Base-by-base conservation (phyloP, 2,329 filamentous ascomycete species). In the Arthrinium puccinioides region DNA sequence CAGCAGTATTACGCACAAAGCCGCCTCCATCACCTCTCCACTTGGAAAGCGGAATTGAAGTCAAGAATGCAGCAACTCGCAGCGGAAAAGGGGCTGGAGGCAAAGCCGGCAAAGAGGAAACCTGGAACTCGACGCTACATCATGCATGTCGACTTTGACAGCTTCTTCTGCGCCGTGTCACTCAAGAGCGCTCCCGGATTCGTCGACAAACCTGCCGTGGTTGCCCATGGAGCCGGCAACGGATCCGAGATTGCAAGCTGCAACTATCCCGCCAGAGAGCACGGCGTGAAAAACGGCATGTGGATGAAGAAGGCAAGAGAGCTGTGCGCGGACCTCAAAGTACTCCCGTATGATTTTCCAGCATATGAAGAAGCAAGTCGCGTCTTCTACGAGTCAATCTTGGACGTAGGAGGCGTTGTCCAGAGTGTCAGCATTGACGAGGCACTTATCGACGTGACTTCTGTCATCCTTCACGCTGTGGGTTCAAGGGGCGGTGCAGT, bases 391-490 rank as follows among this genome's bases (percentile, higher is more conserved):
- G 80, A 87, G 43, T 79, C 82, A 2, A 86, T 98, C 9, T 62
- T 97, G 23, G 74, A 78, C 6, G 70, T 88, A 8, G 87, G 84
- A 14, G 90, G 88, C 2, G 62, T 87, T 14, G 87, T 97, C 0
- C 92, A 98, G 56, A 97, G 92, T 52, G 90, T 98, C 36, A 97
- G 92, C 53, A 85, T 98, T 31, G 94, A 98, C 48, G 94, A 98
- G 61, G 92, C 88, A 1, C 72, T 98, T 7, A 65, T 98, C 13
- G 92, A 98, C 58, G 74, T 89, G 23, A 92, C 86, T 4, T 66
- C 67, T 4, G 62, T 85, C 4, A 84, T 92, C 41, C 63, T 87
- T 30, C 65, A 71, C 10, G 72, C 72, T 11, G 73, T 76, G 9
- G 79, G 77, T 3, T 84, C 82, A 2, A 74, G 84, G 48, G 86